These are phyloP conservation scores for Lepraria neglecta DNA, from an alignment of 495 filamentous ascomycete species.

Conservation along the genomic window DNA sequence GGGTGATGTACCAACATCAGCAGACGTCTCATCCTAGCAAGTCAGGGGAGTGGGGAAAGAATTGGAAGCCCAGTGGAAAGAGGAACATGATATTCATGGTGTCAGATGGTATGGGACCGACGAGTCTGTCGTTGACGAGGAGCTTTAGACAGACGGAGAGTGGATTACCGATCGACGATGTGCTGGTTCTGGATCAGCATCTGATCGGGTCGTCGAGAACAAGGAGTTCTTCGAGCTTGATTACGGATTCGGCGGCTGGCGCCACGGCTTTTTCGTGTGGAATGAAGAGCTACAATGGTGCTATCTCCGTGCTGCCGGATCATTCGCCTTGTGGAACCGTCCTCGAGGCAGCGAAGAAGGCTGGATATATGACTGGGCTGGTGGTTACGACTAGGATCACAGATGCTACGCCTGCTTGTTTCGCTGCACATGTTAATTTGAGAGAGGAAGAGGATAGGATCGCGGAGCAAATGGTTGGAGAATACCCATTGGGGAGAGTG, in stretches of 20 bases:
- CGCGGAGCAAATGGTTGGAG: conserved; percentile 83
- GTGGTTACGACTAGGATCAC: conserved; percentile 95
- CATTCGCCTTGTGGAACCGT: conserved; percentile 86
- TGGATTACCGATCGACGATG: conserved; percentile 61
- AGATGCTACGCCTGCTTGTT: conserved; percentile 96
- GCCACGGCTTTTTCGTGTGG: conserved; percentile 94
- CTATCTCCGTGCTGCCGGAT: conserved; percentile 83
- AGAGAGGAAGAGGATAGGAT: conserved; percentile 81
- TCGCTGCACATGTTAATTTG: conserved; percentile 78
- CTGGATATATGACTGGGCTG: conserved; percentile 85
- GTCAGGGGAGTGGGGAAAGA: conserved; percentile 35
- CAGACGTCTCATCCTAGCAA: conserved; percentile 33
- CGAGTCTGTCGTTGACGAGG: conserved; percentile 76
- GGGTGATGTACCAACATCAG: conserved; percentile 65
- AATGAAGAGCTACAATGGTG: conserved; percentile 89
- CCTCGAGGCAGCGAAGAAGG: conserved; percentile 85
- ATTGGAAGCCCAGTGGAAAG: conserved; percentile 60
- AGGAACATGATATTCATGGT: conserved; percentile 98
- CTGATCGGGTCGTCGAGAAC: conserved; percentile 86
- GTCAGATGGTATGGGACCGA: conserved; percentile 95
- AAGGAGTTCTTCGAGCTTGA: conserved; percentile 68
- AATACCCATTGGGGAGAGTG: conserved; percentile 74
- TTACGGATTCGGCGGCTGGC: conserved; percentile 92
- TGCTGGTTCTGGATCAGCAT: conserved; percentile 73
- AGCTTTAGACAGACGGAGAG: conserved; percentile 69